Base-by-base conservation (phyloP, 2,329 filamentous ascomycete species). In the Alternaria viburni region DNA sequence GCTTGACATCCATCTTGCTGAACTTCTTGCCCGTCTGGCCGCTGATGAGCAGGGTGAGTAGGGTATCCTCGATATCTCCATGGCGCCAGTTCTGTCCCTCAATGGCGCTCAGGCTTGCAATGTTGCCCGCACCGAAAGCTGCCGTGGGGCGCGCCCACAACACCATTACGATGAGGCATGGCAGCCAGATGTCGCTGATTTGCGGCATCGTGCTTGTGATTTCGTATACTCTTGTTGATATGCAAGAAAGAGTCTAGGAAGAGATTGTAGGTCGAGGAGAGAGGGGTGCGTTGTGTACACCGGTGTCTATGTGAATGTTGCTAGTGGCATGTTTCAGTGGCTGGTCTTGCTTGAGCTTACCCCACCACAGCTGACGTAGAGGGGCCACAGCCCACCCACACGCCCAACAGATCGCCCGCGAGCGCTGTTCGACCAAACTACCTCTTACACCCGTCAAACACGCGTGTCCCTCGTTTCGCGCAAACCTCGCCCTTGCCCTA, bases 61-160 rank as follows among this genome's bases (percentile, higher is more conserved):
- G 88, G 32, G 91, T 90, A 83, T 97, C 94, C 84, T 97, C 94
- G 74, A 97, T 96, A 80, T 97, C 94, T 75, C 82, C 82, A 79
- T 83, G 81, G 59, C 81, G 79, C 81, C 81, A 97, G 80, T 96
- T 96, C 78, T 92, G 86, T 69, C 93, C 93, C 80, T 96, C 92
- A 57, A 96, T 86, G 77, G 90, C 90, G 75, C 92, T 91, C 64
- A 93, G 86, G 61, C 90, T 89, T 45, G 91, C 92, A 78, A 97
- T 96, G 81, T 96, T 96, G 66, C 93, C 93, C 73, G 93, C 93
- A 69, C 93, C 93, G 77, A 97, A 97, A 58, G 92, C 93, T 70
- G 90, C 85, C 36, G 88, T 87, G 17, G 91, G 91, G 64, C 85
- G 85, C 57, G 90, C 88, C 74, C 93, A 87, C 71, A 93, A 83